These are phyloP conservation scores for Podaxis sp. DNA, from an alignment of 768 basidiomycete species.

Conservation along the genomic window DNA sequence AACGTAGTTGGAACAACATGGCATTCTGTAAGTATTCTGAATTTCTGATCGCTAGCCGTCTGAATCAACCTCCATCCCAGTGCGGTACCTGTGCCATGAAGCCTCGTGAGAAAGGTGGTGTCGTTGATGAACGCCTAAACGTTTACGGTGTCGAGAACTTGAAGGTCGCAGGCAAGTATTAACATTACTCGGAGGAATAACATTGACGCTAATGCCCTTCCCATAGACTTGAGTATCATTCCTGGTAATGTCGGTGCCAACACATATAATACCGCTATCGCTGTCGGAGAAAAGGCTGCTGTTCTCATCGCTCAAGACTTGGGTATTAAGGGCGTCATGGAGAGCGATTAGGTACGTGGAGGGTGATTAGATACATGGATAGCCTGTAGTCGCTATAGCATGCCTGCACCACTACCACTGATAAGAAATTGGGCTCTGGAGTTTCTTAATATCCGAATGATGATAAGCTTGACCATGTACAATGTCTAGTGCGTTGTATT, in stretches of 20 bases:
- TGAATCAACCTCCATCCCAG: conserved; percentile 25
- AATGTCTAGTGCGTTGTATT: background rate
- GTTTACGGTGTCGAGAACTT: conserved; percentile 59
- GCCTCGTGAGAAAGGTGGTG: conserved; percentile 52
- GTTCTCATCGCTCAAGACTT: conserved; percentile 58
- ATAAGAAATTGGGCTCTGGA: no score
- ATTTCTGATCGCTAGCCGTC: background rate
- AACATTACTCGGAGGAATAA: background rate
- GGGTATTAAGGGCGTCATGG: conserved; percentile 22
- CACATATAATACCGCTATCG: conserved; percentile 40
- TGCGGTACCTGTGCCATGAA: conserved; percentile 72
- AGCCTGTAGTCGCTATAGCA: background rate
- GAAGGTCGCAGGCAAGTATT: conserved; percentile 51
- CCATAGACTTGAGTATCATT: conserved; percentile 35
- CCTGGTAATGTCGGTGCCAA: conserved; percentile 41
- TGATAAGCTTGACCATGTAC: background rate
- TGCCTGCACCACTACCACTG: no score
- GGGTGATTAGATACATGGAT: background rate
- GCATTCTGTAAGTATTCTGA: conserved; percentile 37
- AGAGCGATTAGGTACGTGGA: conserved; percentile 6
- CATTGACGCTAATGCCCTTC: background rate
- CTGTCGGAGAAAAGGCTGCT: conserved; percentile 63
- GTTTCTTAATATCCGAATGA: no score
- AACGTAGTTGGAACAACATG: conserved; percentile 38
- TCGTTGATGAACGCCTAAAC: conserved; percentile 59